These are phyloP conservation scores for Populus hybrid DNA, from an alignment of 441 rosid genomes.

Conservation along the genomic window DNA sequence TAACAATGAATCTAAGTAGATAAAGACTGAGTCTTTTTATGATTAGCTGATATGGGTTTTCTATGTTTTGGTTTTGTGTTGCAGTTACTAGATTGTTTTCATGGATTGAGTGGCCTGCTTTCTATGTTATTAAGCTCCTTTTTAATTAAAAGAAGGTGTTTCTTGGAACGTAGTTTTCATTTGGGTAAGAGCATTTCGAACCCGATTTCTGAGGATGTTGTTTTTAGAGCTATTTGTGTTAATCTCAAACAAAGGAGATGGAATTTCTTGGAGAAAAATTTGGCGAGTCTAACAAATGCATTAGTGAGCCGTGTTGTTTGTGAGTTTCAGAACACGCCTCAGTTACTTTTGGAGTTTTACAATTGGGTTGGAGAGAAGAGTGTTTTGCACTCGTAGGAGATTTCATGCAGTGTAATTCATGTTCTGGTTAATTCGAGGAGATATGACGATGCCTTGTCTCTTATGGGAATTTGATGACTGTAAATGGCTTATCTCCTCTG, in stretches of 20 bases:
- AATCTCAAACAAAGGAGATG: conserved; percentile 61
- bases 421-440: conserved; percentile 44
- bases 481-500: conserved; percentile 36
- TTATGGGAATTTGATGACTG: conserved; percentile 43
- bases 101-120: conserved; percentile 19
- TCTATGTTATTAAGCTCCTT: conserved; percentile 34
- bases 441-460: conserved; percentile 43
- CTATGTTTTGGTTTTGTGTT: neutral
- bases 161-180: conserved; percentile 41
- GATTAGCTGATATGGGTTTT: neutral
- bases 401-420: conserved; percentile 49
- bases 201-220: neutral
- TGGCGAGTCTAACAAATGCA: conserved; percentile 37
- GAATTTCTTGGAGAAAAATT: conserved; percentile 45
- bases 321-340: conserved; percentile 51
- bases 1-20: neutral
- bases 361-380: conserved; percentile 37
- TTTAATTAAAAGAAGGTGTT: conserved; percentile 25
- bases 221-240: conserved; percentile 48
- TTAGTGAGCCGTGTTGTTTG: conserved; percentile 47
- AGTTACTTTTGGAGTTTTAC: conserved; percentile 58
- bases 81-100: conserved; percentile 14
- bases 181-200: conserved; percentile 34
- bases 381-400: conserved; percentile 27
- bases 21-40: neutral